Base-by-base conservation (phyloP, 192 early-diverging fungal genomes). In the Coemansia sp. region DNA sequence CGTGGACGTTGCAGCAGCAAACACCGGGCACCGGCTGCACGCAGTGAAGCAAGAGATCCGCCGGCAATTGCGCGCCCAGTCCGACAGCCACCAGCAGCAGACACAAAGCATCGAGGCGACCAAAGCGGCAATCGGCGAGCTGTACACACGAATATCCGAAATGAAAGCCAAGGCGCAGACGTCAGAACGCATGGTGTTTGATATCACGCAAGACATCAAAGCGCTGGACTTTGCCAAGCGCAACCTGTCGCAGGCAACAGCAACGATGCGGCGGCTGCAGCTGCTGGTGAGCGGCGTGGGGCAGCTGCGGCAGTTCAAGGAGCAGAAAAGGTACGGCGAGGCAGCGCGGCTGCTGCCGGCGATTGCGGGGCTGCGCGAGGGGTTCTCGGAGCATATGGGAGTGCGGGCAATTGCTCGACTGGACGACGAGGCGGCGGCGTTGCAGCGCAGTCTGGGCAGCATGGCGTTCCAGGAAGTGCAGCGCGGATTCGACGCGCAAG, bases 201-300 rank as follows among this genome's bases (percentile, higher is more conserved):
- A 96, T 48, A 99, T 99, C 48, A 98, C 97, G 11, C 85, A 90
- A 58, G 97, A 99, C 64, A 97, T 99, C 64, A 94, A 94, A 64
- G 85, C 89, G 9, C 82, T 99, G 42, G 97, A 99, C 71, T 88
- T 88, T 64, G 93, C 95, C 37, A 99, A 99, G 72, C 87, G 90
- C 57, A 95, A 98, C 65, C 74, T 99, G 46, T 90, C 90, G 3
- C 65, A 75, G 23, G 88, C 94, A 2, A 91, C 94, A 11, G 90
- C 89, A 0, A 86, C 90, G 3, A 79, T 96, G 52, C 89, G 89
- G 59, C 82, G 94, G 64, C 76, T 96, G 9, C 93, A 96, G 67
- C 93, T 97, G 91, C 74, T 97, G 25, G 89, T 88, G 9, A 86
- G 86, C 0, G 91, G 91, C 2, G 82, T 90, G 4, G 88, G 85